These are phyloP conservation scores for Chlorella variabilis DNA, from an alignment of 163 green algal species.

Conservation along the genomic window DNA sequence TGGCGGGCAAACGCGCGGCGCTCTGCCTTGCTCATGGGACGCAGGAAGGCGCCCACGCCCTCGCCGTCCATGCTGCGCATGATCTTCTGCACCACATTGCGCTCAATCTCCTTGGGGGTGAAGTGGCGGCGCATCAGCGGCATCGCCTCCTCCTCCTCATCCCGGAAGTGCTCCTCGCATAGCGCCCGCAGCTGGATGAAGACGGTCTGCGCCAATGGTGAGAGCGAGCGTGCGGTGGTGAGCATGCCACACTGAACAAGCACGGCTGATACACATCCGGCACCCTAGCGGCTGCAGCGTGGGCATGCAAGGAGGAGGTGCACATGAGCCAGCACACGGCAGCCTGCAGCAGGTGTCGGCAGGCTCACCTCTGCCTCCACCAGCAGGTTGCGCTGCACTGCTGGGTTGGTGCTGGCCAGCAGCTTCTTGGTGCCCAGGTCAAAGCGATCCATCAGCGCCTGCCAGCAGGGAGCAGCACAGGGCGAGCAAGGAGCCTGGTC, in stretches of 20 bases:
- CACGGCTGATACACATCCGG: no score
- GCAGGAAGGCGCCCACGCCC: constrained; percentile 7
- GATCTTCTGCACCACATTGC: constrained; percentile 25
- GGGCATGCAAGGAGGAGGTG: no score
- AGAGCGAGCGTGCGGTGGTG: no score
- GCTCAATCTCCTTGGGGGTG: constrained; percentile 9
- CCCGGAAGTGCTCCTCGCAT: neutral
- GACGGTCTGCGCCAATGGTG: neutral
- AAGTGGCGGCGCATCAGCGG: constrained; percentile 32
- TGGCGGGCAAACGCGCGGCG: constrained; percentile 11
- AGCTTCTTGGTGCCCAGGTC: neutral
- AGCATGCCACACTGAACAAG: no score
- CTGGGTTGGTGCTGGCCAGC: neutral
- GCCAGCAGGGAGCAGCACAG: no score
- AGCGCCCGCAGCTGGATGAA: neutral
- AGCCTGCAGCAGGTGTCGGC: no score
- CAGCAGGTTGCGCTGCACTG: no score
- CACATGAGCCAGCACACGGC: no score
- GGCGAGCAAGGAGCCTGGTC: no score
- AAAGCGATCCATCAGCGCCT: neutral
- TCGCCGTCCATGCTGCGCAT: constrained; percentile 1
- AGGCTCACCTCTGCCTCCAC: no score
- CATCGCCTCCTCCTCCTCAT: constrained; percentile 26
- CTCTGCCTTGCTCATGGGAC: neutral
- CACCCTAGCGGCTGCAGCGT: no score